phyloP scores from a whole-genome alignment of 805 yeast genomes.

The Kluyveromyces dobzhanskii region DNA sequence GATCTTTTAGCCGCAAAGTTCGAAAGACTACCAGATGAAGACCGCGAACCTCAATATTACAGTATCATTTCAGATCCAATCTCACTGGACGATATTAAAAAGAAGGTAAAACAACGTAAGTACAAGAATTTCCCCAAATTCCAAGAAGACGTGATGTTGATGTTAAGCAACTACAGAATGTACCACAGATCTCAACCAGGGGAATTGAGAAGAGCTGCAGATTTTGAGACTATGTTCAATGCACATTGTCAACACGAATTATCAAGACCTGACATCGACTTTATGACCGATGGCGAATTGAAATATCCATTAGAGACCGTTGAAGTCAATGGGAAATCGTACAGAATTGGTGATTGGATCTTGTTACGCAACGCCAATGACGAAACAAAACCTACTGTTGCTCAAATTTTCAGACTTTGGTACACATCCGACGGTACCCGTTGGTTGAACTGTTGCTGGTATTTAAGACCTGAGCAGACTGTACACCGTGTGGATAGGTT shows the following conservation, averaged over 20 bases:
- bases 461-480: constrained; percentile 95
- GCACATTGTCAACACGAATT: constrained; percentile 57
- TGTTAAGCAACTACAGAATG: constrained; percentile 66
- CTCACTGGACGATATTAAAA: constrained; percentile 63
- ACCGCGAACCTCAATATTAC: constrained; percentile 39
- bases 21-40: constrained; percentile 73
- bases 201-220: constrained; percentile 51
- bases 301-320: constrained; percentile 77
- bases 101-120: constrained; percentile 77
- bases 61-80: constrained; percentile 49
- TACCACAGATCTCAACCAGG: constrained; percentile 52
- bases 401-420: constrained; percentile 93
- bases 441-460: constrained; percentile 96
- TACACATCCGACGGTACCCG: constrained; percentile 66
- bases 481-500: constrained; percentile 86
- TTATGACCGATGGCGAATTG: constrained; percentile 49
- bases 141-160: constrained; percentile 63
- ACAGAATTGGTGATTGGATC: constrained; percentile 93
- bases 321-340: constrained; percentile 60
- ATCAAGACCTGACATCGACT: constrained; percentile 74
- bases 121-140: constrained; percentile 70
- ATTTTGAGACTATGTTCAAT: constrained; percentile 54
- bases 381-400: constrained; percentile 81
- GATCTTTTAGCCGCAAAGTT: constrained; percentile 52
- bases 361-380: constrained; percentile 82